phyloP scores from a whole-genome alignment of 345 rosid species.

The Lepidium africanum region DNA sequence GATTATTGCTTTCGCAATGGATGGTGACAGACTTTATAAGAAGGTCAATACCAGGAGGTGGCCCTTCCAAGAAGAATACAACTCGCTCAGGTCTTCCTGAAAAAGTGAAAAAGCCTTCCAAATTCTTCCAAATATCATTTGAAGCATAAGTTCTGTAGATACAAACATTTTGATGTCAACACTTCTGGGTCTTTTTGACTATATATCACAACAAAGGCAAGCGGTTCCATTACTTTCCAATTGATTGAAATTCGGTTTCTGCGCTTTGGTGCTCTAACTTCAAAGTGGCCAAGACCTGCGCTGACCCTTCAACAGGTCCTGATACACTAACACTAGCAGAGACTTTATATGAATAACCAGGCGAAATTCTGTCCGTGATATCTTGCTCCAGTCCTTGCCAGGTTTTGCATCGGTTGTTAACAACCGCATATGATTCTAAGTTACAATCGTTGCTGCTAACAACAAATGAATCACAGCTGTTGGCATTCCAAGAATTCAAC shows the following conservation, averaged over 20 bases:
- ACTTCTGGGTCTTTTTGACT: neutral
- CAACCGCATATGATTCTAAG: slow-evolving; percentile 54
- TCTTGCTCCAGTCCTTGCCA: slow-evolving; percentile 98
- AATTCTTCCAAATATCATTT: slow-evolving; percentile 57
- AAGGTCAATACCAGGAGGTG: slow-evolving; percentile 74
- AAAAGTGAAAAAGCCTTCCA: slow-evolving; percentile 71
- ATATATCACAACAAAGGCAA: neutral
- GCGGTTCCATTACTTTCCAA: slow-evolving; percentile 63
- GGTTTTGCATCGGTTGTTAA: slow-evolving; percentile 67
- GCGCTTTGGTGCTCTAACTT: slow-evolving; percentile 50
- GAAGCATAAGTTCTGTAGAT: slow-evolving; percentile 56
- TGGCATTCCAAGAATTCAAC: slow-evolving; percentile 60
- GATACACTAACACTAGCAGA: slow-evolving; percentile 70
- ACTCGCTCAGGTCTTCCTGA: slow-evolving; percentile 55
- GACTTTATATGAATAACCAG: slow-evolving; percentile 50
- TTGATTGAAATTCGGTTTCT: slow-evolving; percentile 38
- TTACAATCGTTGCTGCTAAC: slow-evolving; percentile 33
- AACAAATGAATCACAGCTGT: slow-evolving; percentile 59
- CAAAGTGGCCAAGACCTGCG: slow-evolving; percentile 75
- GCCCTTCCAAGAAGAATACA: slow-evolving; percentile 88
- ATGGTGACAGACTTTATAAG: slow-evolving; percentile 64
- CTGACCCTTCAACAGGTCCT: slow-evolving; percentile 46
- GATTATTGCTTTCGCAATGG: slow-evolving; percentile 34
- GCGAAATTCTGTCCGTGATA: slow-evolving; percentile 55
- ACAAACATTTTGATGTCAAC: slow-evolving; percentile 5